Evolutionary conservation across 371 early-diverging fungal genomes (phyloP), one percentile per base, ranked within the genome.

Genomic region (Syncephalis plumigaleata): DNA sequence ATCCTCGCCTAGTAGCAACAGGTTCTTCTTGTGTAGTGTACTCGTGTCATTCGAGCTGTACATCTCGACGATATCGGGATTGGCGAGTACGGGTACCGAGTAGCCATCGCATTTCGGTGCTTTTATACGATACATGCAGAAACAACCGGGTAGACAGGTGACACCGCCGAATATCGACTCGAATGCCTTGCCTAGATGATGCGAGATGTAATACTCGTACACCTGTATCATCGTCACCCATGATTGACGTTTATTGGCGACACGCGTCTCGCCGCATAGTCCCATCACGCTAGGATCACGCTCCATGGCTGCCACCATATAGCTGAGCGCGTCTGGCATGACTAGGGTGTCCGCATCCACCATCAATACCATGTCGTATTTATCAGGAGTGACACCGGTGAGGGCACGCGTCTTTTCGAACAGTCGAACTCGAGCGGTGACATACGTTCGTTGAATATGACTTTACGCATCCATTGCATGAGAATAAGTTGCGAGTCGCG

Each of bases 81-180:
- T 65, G 62, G 64, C 67, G 50, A 92, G 55, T 42, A 71, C 83
- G 47, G 72, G 78, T 1, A 72, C 80, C 64, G 79, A 67, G 38
- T 75, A 54, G 18, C 48, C 55, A 16, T 63, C 64, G 23, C 57
- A 48, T 53, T 80, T 76, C 50, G 75, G 79, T 0, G 79, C 66
- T 55, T 83, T 81, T 49, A 91, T 77, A 42, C 87, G 70, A 59
- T 84, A 91, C 84, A 87, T 84, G 59, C 79, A 84, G 67, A 91
- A 87, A 56, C 91, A 98, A 20, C 98, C 98, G 3, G 98, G 98
- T 40, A 98, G 66, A 68, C 98, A 98, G 2, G 98, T 94, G 20
- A 98, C 95, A 55, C 89, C 89, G 49, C 98, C 98, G 72, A 93
- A 97, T 15, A 91, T 70, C 24, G 81, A 79, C 61, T 97, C 98